phyloP scores from a whole-genome alignment of 2,329 filamentous ascomycete genomes.

The Pyricularia pennisetigena region DNA sequence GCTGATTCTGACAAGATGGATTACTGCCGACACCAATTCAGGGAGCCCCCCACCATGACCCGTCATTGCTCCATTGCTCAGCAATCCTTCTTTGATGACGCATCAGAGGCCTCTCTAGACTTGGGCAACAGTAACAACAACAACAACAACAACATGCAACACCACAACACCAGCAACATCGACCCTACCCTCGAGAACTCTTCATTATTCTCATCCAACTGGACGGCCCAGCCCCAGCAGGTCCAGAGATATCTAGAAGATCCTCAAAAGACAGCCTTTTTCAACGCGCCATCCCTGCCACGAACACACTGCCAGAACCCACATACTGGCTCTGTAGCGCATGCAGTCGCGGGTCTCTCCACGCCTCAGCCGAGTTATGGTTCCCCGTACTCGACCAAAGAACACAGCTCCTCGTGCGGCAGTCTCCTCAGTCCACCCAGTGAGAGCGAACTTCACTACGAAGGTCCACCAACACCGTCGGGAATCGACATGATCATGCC shows the following conservation, averaged over 20 bases:
- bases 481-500: conserved; percentile 15
- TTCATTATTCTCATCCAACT: conserved; percentile 10
- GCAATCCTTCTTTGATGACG: neutral
- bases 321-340: neutral
- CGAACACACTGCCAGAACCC: conserved; percentile 6
- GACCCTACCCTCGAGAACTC: conserved; percentile 18
- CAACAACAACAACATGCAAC: conserved; percentile 2
- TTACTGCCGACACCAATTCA: neutral
- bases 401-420: conserved; percentile 24
- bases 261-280: conserved; percentile 15
- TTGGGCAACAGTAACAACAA: conserved; percentile 1
- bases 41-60: neutral
- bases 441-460: conserved; percentile 27
- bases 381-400: conserved; percentile 27
- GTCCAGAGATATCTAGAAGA: conserved; percentile 20
- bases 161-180: conserved; percentile 9
- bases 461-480: conserved; percentile 26
- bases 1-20: neutral
- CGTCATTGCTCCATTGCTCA: neutral
- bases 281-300: conserved; percentile 13
- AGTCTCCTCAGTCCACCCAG: conserved; percentile 26
- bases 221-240: conserved; percentile 9
- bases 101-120: neutral
- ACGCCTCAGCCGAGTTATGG: conserved; percentile 16
- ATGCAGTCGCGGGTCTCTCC: conserved; percentile 8